These are phyloP conservation scores for Talaromyces amestolkiae DNA, from an alignment of 2,329 filamentous ascomycete genomes.

Conservation along the genomic window DNA sequence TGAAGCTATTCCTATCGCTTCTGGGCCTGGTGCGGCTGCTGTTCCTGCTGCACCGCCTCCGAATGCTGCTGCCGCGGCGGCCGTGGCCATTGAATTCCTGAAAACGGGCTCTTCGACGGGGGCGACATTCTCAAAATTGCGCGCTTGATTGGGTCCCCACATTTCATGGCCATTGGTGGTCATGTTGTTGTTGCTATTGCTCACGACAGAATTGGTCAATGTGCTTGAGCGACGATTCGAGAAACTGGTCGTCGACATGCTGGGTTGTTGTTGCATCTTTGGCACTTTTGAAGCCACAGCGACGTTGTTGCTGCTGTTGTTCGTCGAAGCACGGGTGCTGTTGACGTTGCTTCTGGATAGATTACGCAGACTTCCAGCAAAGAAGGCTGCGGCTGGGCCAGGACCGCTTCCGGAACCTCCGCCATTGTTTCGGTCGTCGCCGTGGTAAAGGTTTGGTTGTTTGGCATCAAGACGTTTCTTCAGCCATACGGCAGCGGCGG, in stretches of 20 bases:
- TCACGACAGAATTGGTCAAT: constrained; percentile 1
- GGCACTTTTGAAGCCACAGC: background rate
- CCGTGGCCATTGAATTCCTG: constrained; percentile 4
- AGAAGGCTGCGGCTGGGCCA: constrained; percentile 25
- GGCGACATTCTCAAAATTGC: constrained; percentile 19
- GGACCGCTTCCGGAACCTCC: background rate
- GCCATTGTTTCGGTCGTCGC: constrained; percentile 21
- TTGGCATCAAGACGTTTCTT: constrained; percentile 71
- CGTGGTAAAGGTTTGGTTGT: constrained; percentile 36
- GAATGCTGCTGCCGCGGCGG: constrained; percentile 7
- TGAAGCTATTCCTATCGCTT: constrained; percentile 1
- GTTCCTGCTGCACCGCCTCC: background rate
- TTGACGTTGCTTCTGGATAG: constrained; percentile 15
- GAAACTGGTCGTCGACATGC: constrained; percentile 15
- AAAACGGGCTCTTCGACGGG: constrained; percentile 18
- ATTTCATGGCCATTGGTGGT: constrained; percentile 9
- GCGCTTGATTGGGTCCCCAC: constrained; percentile 24
- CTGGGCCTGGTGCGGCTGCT: background rate
- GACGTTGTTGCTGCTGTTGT: constrained; percentile 14
- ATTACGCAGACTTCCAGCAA: constrained; percentile 22
- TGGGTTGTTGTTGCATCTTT: constrained; percentile 11
- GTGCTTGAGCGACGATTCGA: constrained; percentile 12
- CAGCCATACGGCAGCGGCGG: constrained; percentile 66
- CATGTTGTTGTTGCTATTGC: background rate
- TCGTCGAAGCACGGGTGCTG: constrained; percentile 9